Base-by-base conservation (phyloP, 1,284 basidiomycete species). In the Stereum hirsutum region DNA sequence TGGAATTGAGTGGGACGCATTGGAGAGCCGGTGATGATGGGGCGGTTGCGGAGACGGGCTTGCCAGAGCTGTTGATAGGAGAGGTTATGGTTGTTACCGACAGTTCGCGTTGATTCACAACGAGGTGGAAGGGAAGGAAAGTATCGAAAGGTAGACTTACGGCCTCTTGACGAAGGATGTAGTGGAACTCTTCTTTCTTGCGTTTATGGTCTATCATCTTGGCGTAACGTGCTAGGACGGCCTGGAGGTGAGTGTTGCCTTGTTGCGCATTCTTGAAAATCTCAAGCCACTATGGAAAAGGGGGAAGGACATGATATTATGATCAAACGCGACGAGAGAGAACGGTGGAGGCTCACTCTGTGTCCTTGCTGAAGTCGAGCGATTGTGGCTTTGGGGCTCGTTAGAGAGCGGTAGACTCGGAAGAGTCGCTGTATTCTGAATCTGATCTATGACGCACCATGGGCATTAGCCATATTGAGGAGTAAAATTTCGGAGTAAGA, bases 11-110 rank as follows among this genome's bases (percentile, higher is more conserved):
- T 70, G 0, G 86, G 72, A 8, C 75, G 75, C 24, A 89, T 57
- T 56, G 75, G 74, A 2, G 68, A 72, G 5, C 88, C 88, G 0
- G 84, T 89, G 42, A 88, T 59, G 32, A 81, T 78, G 2, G 83
- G 78, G 1, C 77, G 69, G 23, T 65, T 70, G 23, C 63, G 66
- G 40, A 81, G 59, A 28, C 63, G 62, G n/a, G 68, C 52, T 48
- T 69, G 69, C 66, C 75, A 78, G 46, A 66, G 69, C 75, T 75
- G 14, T 2, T 21, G 5, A 42, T 2, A 12, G 28, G 15, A 17
- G 17, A 21, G 11, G 39, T 34, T 35, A n/a, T n/a, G n/a, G n/a
- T n/a, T n/a, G n/a, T n/a, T n/a, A n/a, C n/a, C n/a, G n/a, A n/a
- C n/a, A n/a, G n/a, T n/a, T 30, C 11, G 11, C 14, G 10, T 30